Evolutionary conservation across 2,329 filamentous ascomycete genomes (phyloP), one percentile per base, ranked within the genome.

Genomic region (Myrmaecium sp.): DNA sequence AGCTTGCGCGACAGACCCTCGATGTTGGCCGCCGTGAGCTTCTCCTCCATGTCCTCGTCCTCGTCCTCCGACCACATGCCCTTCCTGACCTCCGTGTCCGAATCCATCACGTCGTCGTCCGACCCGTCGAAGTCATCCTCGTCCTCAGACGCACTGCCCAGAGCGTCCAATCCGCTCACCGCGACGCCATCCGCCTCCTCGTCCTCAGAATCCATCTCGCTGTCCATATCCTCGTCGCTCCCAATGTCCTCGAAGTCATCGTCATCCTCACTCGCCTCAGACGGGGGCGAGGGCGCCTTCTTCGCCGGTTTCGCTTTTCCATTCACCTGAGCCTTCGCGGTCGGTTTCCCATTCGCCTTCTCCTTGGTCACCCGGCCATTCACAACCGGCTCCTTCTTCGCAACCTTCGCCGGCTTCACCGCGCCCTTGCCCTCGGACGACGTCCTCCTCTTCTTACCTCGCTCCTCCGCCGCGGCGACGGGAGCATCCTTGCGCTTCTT

Each of bases 1-100:
- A 98, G 56, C 51, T 83, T 86, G 40, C 73, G 66, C 29, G 86
- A 84, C 30, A 98, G 60, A 31, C 89, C 89, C 42, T 77, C 89
- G 35, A 98, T 95, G 52, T 98, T 98, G 35, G 89, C 89, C 2
- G 84, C 84, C 27, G 82, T 98, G 38, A 98, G 66, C 49, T 74
- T 76, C 55, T 94, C 84, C 54, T 93, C 82, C 4, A 72, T 75
- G 1, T 78, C 84, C 27, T 83, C 75, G 36, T 86, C 80, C 40
- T 91, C 83, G 44, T 95, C 86, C 36, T 95, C 86, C 0, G 89
- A 95, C 62, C 92, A 98, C 62, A 93, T 81, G 36, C 74, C 69
- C 42, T 65, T 37, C 35, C 43, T 55, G 36, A 36, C 38, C 17
- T 44, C 40, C 23, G 32, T 51, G n/a, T n/a, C n/a, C n/a, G n/a